Conservation (phyloP, 2,329 filamentous ascomycete species). For the Hypoxylon sp. region DNA sequence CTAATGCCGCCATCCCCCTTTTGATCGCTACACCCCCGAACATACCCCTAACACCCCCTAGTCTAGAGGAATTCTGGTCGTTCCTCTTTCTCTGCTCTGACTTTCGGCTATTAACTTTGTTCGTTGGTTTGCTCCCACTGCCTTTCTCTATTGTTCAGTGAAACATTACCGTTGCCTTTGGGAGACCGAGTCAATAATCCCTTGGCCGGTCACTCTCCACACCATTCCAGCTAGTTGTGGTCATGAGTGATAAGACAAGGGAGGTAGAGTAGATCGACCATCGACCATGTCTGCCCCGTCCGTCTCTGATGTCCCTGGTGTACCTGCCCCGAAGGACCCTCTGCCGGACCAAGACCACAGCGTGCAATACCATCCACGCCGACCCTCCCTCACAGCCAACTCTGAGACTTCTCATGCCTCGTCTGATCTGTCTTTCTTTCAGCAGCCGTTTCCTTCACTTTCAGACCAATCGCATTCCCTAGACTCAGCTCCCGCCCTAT, state of each 20-base stretch:
- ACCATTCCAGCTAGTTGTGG: slow-evolving; percentile 36
- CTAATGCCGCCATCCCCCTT: slow-evolving; percentile 38
- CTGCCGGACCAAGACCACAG: slow-evolving; percentile 19
- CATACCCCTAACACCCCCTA: slow-evolving; percentile 11
- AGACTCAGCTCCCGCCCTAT: slow-evolving; percentile 49
- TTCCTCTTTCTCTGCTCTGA: slow-evolving; percentile 32
- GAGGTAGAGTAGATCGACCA: slow-evolving; percentile 20
- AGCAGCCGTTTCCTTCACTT: slow-evolving; percentile 43
- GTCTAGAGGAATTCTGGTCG: slow-evolving; percentile 25
- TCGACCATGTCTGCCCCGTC: slow-evolving; percentile 34
- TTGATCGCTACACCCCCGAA: slow-evolving; percentile 25
- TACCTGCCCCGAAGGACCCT: slow-evolving; percentile 14
- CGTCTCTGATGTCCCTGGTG: neutral
- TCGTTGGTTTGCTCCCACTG: slow-evolving; percentile 28
- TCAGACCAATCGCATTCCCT: slow-evolving; percentile 44
- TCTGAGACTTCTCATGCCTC: slow-evolving; percentile 57
- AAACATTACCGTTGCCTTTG: slow-evolving; percentile 38
- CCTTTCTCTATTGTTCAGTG: slow-evolving; percentile 39
- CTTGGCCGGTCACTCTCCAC: slow-evolving; percentile 39
- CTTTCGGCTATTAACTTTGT: slow-evolving; percentile 21
- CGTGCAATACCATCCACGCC: slow-evolving; percentile 31
- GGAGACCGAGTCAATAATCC: slow-evolving; percentile 38
- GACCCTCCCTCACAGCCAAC: slow-evolving; percentile 45
- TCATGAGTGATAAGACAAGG: slow-evolving; percentile 41
- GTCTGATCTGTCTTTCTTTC: slow-evolving; percentile 50